Evolutionary conservation across 495 filamentous ascomycete species (phyloP), one percentile per base, ranked within the genome.

Genomic region (Entonaema liquescens): DNA sequence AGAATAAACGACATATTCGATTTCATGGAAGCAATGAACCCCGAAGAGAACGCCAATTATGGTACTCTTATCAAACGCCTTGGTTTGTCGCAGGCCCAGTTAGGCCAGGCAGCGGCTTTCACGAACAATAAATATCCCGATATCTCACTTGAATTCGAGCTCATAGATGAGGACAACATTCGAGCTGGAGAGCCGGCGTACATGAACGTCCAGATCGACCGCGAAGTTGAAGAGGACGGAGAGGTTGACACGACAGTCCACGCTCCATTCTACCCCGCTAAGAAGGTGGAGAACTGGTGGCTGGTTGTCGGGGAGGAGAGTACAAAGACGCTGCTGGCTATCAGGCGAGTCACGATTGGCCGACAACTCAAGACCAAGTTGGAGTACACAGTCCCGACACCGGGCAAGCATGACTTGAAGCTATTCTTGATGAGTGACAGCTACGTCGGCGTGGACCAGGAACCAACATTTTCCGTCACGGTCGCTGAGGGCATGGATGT

Each of bases 1-100:
- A 89, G 88, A 55, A 91, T 98, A 82, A 92, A 91, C 59, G 94
- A 98, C 76, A 92, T 99, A 67, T 93, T 95, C 71, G 94, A 98
- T 75, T 98, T 99, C 80, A 98, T 98, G 93, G 95, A 98, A 35
- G 90, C 93, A 47, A 99, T 99, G 95, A 93, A 97, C 76, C 93
- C 95, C 4, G 88, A 90, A 1, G 94, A 97, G 79, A 97, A 97
- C 78, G 80, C 90, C 40, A 85, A 95, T 57, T 95, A 96, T 77
- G 82, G 83, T 3, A 81, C 83, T 19, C 83, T 98, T 25, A 86
- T 98, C 66, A 90, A 92, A 80, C 85, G 87, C 15, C 84, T 98
- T 15, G 89, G 89, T 7, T 86, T 99, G 38, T 89, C 91, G 65
- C 91, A 94, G 79, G 84, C 87, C 67, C 94, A 98, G 76, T 84